Conservation (phyloP, 148 eudicot species). For the Chenopodium suecicum region DNA sequence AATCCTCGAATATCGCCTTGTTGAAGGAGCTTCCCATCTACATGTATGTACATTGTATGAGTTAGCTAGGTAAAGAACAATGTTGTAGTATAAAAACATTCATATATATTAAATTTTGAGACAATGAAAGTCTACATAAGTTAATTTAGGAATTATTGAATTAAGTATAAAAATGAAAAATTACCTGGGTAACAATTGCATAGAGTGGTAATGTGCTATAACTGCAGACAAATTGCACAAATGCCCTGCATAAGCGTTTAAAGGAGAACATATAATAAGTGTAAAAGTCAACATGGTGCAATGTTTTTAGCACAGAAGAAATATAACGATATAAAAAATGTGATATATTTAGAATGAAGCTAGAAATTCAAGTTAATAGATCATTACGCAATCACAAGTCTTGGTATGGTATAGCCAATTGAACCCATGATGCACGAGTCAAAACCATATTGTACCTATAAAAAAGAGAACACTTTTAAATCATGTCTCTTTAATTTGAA, state of each 20-base stretch:
- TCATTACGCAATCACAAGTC: slow-evolving; percentile 62
- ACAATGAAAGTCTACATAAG: too few species aligned
- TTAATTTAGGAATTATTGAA: not conserved
- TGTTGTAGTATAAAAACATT: too few species aligned
- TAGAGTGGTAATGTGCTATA: slow-evolving; percentile 49
- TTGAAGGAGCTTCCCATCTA: slow-evolving; percentile 38
- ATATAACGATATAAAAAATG: too few species aligned
- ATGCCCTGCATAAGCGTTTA: slow-evolving; percentile 31
- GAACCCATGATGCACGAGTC: slow-evolving; percentile 85
- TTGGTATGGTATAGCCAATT: slow-evolving; percentile 48
- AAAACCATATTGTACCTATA: slow-evolving; percentile 72
- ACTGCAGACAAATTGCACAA: slow-evolving; percentile 43
- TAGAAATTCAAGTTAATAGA: not conserved
- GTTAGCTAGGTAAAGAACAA: not conserved
- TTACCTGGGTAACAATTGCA: slow-evolving; percentile 45
- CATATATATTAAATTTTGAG: too few species aligned
- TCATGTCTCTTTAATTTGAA: not conserved
- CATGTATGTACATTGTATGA: not conserved
- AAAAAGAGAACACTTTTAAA: too few species aligned
- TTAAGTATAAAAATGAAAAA: not conserved
- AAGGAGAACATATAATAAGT: too few species aligned
- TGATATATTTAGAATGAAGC: not conserved
- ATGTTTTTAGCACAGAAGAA: too few species aligned
- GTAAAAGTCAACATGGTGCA: too few species aligned
- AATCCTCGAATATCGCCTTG: slow-evolving; percentile 33